Evolutionary conservation across 1,284 basidiomycete species (phyloP).

Genomic region (Rhodotorula sp.): DNA sequence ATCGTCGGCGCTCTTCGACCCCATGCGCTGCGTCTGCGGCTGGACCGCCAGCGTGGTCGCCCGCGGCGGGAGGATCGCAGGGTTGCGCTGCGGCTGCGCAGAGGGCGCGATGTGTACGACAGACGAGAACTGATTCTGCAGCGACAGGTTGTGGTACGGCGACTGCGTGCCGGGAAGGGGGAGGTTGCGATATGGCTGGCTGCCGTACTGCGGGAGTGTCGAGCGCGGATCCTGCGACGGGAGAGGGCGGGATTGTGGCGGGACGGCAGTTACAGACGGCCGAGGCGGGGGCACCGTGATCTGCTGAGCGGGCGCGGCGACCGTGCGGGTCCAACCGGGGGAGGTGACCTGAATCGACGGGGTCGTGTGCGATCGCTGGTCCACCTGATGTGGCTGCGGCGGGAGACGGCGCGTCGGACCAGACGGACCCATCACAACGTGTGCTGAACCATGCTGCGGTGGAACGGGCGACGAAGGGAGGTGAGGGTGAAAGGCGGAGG

Average conservation of each 20-base stretch:
- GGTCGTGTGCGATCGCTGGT: slow-evolving; percentile 23
- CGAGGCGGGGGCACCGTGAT: slow-evolving; percentile 1
- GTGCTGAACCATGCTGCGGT: slow-evolving; percentile 6
- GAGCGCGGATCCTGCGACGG: slow-evolving; percentile 22
- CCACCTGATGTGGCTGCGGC: slow-evolving; percentile 12
- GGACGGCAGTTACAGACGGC: background rate
- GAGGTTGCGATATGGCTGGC: slow-evolving; percentile 30
- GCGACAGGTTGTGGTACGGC: slow-evolving; percentile 37
- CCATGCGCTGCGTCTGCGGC: background rate
- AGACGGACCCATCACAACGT: slow-evolving; percentile 25
- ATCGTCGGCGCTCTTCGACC: slow-evolving; percentile 38
- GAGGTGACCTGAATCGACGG: slow-evolving; percentile 22
- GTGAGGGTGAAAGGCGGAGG: slow-evolving; percentile 1
- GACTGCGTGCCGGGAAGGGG: slow-evolving; percentile 9
- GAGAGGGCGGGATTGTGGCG: background rate
- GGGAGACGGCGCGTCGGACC: slow-evolving; percentile 31
- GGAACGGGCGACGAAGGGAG: background rate
- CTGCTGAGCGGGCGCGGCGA: slow-evolving; percentile 2
- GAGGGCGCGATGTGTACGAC: slow-evolving; percentile 12
- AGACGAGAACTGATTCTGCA: slow-evolving; percentile 19
- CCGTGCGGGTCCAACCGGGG: slow-evolving; percentile 4
- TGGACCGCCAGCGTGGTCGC: slow-evolving; percentile 2
- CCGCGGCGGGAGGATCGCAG: background rate
- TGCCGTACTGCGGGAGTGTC: slow-evolving; percentile 30
- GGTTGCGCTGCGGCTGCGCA: background rate